Evolutionary conservation across 2,329 filamentous ascomycete genomes (phyloP).

Genomic region (Neopestalotiopsis sp.): DNA sequence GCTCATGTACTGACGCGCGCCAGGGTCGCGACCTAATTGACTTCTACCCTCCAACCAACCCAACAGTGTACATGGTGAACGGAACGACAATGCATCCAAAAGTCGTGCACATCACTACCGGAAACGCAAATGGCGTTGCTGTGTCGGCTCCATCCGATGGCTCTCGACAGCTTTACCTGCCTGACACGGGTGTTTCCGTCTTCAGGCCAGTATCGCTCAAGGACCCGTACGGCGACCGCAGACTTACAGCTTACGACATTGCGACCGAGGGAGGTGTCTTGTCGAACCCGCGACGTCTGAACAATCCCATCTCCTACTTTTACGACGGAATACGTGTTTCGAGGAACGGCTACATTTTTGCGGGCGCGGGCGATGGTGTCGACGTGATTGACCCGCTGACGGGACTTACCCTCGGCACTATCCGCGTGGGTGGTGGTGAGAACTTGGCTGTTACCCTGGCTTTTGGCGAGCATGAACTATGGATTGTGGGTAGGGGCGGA

Average conservation of each 20-base stretch:
- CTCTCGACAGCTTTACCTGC: neutral
- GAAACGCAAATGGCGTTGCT: slow-evolving; percentile 9
- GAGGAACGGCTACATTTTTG: neutral
- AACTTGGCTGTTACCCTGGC: neutral
- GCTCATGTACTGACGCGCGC: neutral
- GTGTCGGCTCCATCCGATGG: neutral
- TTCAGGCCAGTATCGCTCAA: neutral
- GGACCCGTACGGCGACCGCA: neutral
- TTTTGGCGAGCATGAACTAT: slow-evolving; percentile 7
- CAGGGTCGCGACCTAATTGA: neutral
- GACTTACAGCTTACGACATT: neutral
- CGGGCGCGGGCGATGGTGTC: slow-evolving; percentile 1
- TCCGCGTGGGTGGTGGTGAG: neutral
- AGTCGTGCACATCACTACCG: slow-evolving; percentile 6
- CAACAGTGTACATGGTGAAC: slow-evolving; percentile 7
- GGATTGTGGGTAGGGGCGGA: slow-evolving; percentile 3
- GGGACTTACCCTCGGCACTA: slow-evolving; percentile 2
- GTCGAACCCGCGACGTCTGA: neutral
- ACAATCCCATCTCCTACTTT: neutral
- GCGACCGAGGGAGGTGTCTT: neutral
- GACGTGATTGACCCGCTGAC: neutral
- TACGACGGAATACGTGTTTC: neutral
- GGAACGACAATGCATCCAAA: neutral
- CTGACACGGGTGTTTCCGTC: slow-evolving; percentile 5
- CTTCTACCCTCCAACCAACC: neutral